Evolutionary conservation across 306 rosid genomes (phyloP), one percentile per base, ranked within the genome.

Genomic region (Lathyrus sativus): DNA sequence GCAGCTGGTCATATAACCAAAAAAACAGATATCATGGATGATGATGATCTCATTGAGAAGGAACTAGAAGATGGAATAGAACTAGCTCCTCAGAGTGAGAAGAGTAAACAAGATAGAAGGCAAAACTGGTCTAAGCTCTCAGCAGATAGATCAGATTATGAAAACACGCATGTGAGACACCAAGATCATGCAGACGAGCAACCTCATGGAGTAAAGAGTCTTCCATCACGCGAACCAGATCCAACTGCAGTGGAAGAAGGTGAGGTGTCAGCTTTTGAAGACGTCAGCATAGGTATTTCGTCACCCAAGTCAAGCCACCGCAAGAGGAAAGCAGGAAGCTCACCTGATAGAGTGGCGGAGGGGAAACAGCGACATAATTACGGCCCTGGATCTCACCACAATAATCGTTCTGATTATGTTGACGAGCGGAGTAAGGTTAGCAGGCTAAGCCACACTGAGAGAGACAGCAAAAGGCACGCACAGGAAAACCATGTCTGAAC

Each of bases 41-140:
- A 95, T 59, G 99, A 95, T 75, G 99, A 95, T 80, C 87, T 95
- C 65, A 90, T 95, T 67, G 99, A 93, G 77, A 88, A 86, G 84
- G 97, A 90, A 78, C 83, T 95, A 43, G 99, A 95, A 83, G 96
- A 91, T 82, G 98, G 98, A 50, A 85, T 95, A 22, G 99, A 95
- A 72, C 68, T 90, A 70, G 86, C 92, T 65, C 78, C 87, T 48
- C 91, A 84, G 71, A 84, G 74, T 76, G 99, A 90, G 75, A 90
- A 81, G 74, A 88, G 29, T 75, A 90, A 84, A 76, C 90, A 80
- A 26, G 99, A 88, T 58, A 71, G 83, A 78, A 86, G 85, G 86
- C 96, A 82, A 75, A 81, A 79, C 86, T 88, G 91, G 96, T 72
- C 84, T n/a, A 93, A 83, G 82, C 48, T 77, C 60, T 83, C 88